phyloP scores from a whole-genome alignment of 1,284 basidiomycete species.

The Tilletia caries region DNA sequence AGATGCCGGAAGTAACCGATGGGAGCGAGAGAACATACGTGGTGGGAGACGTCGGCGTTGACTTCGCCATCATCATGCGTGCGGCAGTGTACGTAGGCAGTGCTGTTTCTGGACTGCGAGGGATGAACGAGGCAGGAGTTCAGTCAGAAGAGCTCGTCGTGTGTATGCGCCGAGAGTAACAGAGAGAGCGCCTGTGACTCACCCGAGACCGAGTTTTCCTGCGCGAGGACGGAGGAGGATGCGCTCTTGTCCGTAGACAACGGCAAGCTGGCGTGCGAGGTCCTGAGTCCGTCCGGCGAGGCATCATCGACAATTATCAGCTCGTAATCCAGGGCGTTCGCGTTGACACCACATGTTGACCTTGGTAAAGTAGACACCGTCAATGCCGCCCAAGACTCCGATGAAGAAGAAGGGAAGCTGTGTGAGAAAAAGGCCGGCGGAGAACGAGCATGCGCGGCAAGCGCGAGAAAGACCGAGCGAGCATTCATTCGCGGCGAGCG shows the following conservation, averaged over 20 bases:
- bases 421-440: too few species aligned
- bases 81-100: slow-evolving; percentile 85
- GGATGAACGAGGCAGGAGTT: neutral
- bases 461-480: too few species aligned
- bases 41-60: slow-evolving; percentile 91
- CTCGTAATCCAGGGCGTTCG: slow-evolving; percentile 64
- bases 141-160: neutral
- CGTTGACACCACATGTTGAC: too few species aligned
- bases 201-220: slow-evolving; percentile 85
- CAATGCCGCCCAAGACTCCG: too few species aligned
- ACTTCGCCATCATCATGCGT: slow-evolving; percentile 85
- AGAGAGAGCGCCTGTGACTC: too few species aligned
- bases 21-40: slow-evolving; percentile 62
- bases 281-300: slow-evolving; percentile 89
- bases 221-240: slow-evolving; percentile 78
- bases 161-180: too few species aligned
- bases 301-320: slow-evolving; percentile 86
- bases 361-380: too few species aligned
- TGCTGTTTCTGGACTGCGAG: slow-evolving; percentile 58
- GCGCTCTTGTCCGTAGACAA: slow-evolving; percentile 75
- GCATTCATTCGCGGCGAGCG: too few species aligned
- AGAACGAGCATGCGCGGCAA: too few species aligned
- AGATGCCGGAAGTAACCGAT: neutral
- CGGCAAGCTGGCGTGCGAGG: slow-evolving; percentile 71
- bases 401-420: too few species aligned